These are phyloP conservation scores for Hippophae tibetana DNA, from an alignment of 306 rosid species.

Conservation along the genomic window DNA sequence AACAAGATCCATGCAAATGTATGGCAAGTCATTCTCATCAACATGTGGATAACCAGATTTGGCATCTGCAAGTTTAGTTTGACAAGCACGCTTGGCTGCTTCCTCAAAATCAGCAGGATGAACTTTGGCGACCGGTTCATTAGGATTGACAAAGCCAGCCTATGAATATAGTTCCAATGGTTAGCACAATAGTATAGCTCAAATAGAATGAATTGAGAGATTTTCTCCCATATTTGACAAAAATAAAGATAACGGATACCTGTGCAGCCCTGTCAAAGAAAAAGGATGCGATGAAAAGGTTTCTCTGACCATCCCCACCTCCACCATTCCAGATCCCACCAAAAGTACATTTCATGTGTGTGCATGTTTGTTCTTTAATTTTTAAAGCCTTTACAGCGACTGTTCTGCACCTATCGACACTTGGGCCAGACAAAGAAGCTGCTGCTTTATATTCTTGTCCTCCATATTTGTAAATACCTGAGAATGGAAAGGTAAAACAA, in stretches of 20 bases:
- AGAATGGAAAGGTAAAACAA: conserved; percentile 2
- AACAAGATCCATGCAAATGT: conserved; percentile 89
- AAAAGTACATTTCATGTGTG: conserved; percentile 92
- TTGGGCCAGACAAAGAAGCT: conserved; percentile 60
- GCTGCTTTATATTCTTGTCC: conserved; percentile 54
- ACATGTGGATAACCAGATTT: conserved; percentile 41
- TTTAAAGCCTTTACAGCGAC: conserved; percentile 62
- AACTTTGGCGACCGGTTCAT: conserved; percentile 47
- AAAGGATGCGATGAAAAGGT: conserved; percentile 91
- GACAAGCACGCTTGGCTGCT: conserved; percentile 89
- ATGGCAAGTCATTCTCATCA: conserved; percentile 75
- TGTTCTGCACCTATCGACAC: conserved; percentile 63
- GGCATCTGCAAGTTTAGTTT: conserved; percentile 58
- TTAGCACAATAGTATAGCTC: conserved; percentile 20
- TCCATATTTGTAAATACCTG: conserved; percentile 70
- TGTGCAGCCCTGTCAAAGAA: conserved; percentile 99
- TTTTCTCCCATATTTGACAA: neutral
- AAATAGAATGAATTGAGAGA: conserved; percentile 7
- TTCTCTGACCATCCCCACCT: conserved; percentile 92
- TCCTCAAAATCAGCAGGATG: conserved; percentile 65
- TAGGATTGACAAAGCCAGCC: conserved; percentile 87
- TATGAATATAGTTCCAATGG: conserved; percentile 13
- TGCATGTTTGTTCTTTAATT: conserved; percentile 59
- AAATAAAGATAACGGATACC: conserved; percentile 34
- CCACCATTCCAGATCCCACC: conserved; percentile 99